phyloP scores from a whole-genome alignment of 306 rosid genomes.

The Quercus engelmannii region DNA sequence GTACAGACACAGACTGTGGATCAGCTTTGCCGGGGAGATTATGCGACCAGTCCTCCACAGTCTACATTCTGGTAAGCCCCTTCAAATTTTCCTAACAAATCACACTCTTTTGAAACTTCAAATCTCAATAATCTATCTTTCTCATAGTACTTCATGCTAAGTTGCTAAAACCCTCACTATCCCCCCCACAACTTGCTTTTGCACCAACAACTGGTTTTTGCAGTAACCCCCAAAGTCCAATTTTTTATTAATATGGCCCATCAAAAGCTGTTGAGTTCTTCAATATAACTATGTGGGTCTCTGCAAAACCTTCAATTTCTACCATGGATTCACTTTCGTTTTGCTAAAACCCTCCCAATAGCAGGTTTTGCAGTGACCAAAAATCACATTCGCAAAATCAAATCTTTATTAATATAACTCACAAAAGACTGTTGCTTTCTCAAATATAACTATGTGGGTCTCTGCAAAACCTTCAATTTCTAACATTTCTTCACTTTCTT shows the following conservation, averaged over 20 bases:
- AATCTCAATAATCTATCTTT: background rate
- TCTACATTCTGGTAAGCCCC: background rate
- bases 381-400: background rate
- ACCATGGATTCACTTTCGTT: too few species aligned
- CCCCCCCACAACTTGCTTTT: background rate
- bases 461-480: constrained; percentile 31
- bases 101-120: background rate
- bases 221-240: too few species aligned
- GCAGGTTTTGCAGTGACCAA: background rate
- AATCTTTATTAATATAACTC: background rate
- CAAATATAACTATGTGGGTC: constrained; percentile 4
- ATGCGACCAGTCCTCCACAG: background rate
- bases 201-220: background rate
- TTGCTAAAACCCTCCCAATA: background rate
- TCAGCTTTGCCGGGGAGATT: background rate
- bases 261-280: too few species aligned
- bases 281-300: too few species aligned
- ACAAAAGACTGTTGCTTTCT: constrained; percentile 19
- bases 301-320: too few species aligned
- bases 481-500: background rate
- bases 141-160: background rate
- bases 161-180: background rate
- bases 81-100: background rate
- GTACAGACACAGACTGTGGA: background rate
- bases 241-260: too few species aligned